A percentile compares a stretch with the other conserved stretches of the same genome.
phyloP scores from a whole-genome alignment of 108 stramenopile genomes.

The Cyclotella cryptica region DNA sequence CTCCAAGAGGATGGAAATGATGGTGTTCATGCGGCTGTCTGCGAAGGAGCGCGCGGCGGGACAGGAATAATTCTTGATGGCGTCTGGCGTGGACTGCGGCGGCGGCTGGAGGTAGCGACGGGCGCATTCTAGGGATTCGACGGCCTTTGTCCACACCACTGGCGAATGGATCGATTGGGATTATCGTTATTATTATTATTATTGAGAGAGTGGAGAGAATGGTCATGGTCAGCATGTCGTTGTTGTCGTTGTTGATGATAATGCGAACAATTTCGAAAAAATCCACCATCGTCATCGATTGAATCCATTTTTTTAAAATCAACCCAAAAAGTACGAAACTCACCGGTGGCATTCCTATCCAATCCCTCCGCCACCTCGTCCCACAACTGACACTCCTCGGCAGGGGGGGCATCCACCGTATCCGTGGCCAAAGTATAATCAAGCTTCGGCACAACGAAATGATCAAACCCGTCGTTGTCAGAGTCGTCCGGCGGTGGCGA shows the following conservation, averaged over 20 bases:
- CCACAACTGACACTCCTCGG: conserved; percentile 60
- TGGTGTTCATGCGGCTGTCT: conserved; percentile 73
- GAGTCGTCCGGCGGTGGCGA: not conserved
- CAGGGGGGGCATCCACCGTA: conserved; percentile 19
- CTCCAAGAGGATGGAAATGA: conserved; percentile 85
- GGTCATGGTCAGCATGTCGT: not conserved
- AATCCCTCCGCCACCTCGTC: conserved; percentile 73
- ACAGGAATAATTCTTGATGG: conserved; percentile 3
- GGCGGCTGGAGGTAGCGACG: conserved; percentile 24
- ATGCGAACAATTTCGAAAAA: no score
- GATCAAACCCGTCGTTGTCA: not conserved
- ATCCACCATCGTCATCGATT: no score
- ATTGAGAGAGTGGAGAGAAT: no score
- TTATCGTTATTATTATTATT: no score
- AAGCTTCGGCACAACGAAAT: not conserved
- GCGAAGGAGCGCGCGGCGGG: conserved; percentile 56
- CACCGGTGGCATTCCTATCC: conserved; percentile 78
- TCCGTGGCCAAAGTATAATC: not conserved
- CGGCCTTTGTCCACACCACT: conserved; percentile 88
- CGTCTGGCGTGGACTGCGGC: not conserved
- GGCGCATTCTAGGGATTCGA: conserved; percentile 73
- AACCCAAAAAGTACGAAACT: conserved; percentile 22
- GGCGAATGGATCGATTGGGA: not conserved
- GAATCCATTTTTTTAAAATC: not conserved
- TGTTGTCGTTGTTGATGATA: no score